Evolutionary conservation across 2,329 filamentous ascomycete species (phyloP), one percentile per base, ranked within the genome.

Genomic region (Magnaporthales sp.): DNA sequence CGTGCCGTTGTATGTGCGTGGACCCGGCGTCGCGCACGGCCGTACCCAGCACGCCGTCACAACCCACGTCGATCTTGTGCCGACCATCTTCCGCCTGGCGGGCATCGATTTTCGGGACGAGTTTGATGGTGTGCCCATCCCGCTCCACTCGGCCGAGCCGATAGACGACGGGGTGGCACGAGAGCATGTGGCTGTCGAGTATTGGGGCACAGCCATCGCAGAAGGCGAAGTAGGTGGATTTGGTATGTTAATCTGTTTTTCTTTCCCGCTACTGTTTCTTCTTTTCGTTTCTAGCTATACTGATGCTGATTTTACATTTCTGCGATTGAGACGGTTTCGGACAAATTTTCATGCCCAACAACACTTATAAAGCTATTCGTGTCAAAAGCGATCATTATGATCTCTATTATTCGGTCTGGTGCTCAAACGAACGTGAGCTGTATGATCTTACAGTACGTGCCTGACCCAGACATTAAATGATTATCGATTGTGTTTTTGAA

Each of bases 401-500:
- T 70, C 73, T 90, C 5, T 86, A 87, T 68, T 91, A 91, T 71
- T 83, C 86, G 0, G 86, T 90, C 0, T 91, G 88, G 88, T 91
- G 89, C 72, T 89, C 77, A 15, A 86, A 86, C 65, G 87, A 90
- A 71, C 84, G 86, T 66, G 88, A 91, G 73, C 80, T 89, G 2
- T 91, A 90, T 72, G 82, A 90, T n/a, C n/a, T n/a, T n/a, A n/a
- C n/a, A n/a, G n/a, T n/a, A n/a, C n/a, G n/a, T n/a, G n/a, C n/a
- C n/a, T n/a, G n/a, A n/a, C n/a, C n/a, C n/a, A n/a, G n/a, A n/a
- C n/a, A n/a, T n/a, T n/a, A n/a, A n/a, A n/a, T n/a, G n/a, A n/a
- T n/a, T n/a, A n/a, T n/a, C n/a, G n/a, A n/a, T n/a, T n/a, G n/a
- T n/a, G n/a, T n/a, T n/a, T n/a, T n/a, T n/a, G n/a, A n/a, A n/a